Conservation (phyloP, 805 yeast genomes). For the Wickerhamiella dianesei region DNA sequence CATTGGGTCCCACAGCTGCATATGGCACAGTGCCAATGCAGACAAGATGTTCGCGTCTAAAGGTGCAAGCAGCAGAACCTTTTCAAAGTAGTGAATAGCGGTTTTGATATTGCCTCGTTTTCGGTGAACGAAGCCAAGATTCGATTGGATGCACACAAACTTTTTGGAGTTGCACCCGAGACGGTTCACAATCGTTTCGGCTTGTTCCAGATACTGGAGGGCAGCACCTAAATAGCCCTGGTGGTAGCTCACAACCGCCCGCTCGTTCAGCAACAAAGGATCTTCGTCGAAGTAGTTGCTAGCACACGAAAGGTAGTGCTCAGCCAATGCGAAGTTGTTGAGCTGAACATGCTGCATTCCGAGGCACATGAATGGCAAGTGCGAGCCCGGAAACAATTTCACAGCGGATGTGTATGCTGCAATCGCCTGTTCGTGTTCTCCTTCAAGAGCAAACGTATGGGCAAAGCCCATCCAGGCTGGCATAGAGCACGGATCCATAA, state of each 20-base stretch:
- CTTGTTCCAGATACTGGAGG: slow-evolving; percentile 30
- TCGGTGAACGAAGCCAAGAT: slow-evolving; percentile 17
- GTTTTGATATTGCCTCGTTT: slow-evolving; percentile 43
- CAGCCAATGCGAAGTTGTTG: slow-evolving; percentile 69
- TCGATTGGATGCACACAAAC: slow-evolving; percentile 51
- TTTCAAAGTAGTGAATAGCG: slow-evolving; percentile 62
- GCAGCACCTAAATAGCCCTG: slow-evolving; percentile 54
- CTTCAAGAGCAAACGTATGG: slow-evolving; percentile 92
- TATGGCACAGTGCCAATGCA: slow-evolving; percentile 70
- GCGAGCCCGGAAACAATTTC: slow-evolving; percentile 60
- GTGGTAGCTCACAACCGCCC: slow-evolving; percentile 85
- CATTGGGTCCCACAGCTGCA: slow-evolving; percentile 49
- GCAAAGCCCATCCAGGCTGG: slow-evolving; percentile 98
- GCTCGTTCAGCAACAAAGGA: slow-evolving; percentile 77
- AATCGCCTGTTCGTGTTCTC: slow-evolving; percentile 98
- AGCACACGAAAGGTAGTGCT: slow-evolving; percentile 69
- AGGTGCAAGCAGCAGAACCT: slow-evolving; percentile 55
- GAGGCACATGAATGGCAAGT: slow-evolving; percentile 72
- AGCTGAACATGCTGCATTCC: slow-evolving; percentile 95
- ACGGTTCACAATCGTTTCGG: slow-evolving; percentile 8
- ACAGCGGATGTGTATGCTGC: slow-evolving; percentile 96
- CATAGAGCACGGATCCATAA: slow-evolving; percentile 77
- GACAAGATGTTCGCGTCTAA: slow-evolving; percentile 64
- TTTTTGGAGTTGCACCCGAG: slow-evolving; percentile 67
- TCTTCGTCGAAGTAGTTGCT: slow-evolving; percentile 69